Percentiles rank a stretch among this genome's conserved stretches.
Evolutionary conservation across 148 eudicot genomes (phyloP).

Genomic region (Dysphania ambrosioides): DNA sequence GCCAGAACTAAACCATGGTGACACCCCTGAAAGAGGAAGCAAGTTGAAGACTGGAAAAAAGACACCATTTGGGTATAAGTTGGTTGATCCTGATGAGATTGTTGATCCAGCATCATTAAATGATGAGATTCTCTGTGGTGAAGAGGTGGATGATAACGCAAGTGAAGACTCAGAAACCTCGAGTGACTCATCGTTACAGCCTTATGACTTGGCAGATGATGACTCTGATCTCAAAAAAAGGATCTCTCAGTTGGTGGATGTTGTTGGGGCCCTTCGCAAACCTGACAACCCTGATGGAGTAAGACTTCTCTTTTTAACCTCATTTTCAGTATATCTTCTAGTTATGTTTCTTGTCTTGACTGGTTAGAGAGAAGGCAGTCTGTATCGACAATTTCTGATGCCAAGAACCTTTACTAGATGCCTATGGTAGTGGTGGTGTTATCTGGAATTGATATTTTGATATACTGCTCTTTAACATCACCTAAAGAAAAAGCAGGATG

Average conservation of each 20-base stretch:
- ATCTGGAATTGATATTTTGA: not conserved
- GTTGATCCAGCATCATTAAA: constrained; percentile 63
- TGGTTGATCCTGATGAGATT: constrained; percentile 81
- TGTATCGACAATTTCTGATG: not conserved
- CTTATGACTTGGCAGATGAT: constrained; percentile 88
- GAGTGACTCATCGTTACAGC: constrained; percentile 79
- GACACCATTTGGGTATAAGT: constrained; percentile 34
- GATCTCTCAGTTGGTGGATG: constrained; percentile 82
- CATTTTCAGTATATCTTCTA: constrained; percentile 8
- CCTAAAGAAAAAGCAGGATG: no score
- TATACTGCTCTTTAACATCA: not conserved
- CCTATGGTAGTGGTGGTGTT: not conserved
- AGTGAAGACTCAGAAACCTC: constrained; percentile 74
- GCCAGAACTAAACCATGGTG: constrained; percentile 28
- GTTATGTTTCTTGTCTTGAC: not conserved
- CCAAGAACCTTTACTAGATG: not conserved
- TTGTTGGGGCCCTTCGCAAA: constrained; percentile 81
- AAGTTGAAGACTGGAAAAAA: constrained; percentile 36
- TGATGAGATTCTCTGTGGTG: constrained; percentile 42
- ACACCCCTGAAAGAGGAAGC: constrained; percentile 21
- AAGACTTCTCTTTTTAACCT: constrained; percentile 29
- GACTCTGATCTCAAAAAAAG: constrained; percentile 73
- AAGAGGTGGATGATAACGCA: constrained; percentile 44
- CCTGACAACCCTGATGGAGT: constrained; percentile 89
- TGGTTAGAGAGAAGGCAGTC: not conserved